Base-by-base conservation (phyloP, 768 basidiomycete genomes). In the Podaxis mareebaensis region DNA sequence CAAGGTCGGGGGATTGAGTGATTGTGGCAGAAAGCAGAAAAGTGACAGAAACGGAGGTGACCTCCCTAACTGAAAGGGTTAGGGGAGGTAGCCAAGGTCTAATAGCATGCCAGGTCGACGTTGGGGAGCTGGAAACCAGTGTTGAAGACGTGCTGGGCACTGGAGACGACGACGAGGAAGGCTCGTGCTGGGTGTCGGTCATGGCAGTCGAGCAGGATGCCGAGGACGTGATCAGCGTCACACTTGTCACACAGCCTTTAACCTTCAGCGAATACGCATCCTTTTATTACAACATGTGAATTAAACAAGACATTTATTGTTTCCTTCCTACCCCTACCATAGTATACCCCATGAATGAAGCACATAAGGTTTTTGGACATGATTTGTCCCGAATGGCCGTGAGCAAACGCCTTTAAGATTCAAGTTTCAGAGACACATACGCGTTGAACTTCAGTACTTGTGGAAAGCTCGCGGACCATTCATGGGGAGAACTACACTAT, bases 41-140 rank as follows among this genome's bases (percentile, higher is more conserved):
- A 0, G 91, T 93, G 8, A 85, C 91, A 1, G 92, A 93, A 48
- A 93, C 92, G 0, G 92, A 93, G 24, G 93, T 92, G 56, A 94
- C 87, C 78, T 94, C 92, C 48, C 85, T 83, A 46, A 93, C 89
- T 12, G 82, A 76, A 13, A 94, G 83, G 1, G 85, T 81, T n/a
- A 93, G 78, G 36, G 85, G 86, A 40, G 88, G 87, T 4, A 83
- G 79, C 88, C 90, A 93, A 6, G 91, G 92, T 13, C 91, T 83
- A 67, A 93, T 87, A 11, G 88, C 77, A 63, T 86, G 86, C 92
- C 92, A 93, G 60, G 63, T 68, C 3, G 72, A 72, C 51, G 71
- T 70, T 28, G 74, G 66, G n/a, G 66, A 60, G 36, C 30, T 22
- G 3, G 59, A 70, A 13, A 60, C 59, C 7, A 60, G 38, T 24